Evolutionary conservation across 1,284 basidiomycete species (phyloP).

Genomic region (Rhizoctonia solani): DNA sequence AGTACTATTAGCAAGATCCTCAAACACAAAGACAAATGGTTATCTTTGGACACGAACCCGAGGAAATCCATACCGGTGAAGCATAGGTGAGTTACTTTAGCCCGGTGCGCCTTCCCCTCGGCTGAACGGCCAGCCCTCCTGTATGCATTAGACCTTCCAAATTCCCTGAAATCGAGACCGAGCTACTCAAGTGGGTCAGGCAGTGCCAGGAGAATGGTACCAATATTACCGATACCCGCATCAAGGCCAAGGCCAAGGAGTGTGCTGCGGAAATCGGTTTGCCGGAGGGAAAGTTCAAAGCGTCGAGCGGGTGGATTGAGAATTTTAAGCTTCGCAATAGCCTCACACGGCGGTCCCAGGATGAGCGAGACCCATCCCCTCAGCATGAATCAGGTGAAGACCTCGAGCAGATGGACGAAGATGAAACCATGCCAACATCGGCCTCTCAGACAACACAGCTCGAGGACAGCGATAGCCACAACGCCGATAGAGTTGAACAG

Average conservation of each 20-base stretch:
- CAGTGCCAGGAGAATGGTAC: constrained; percentile 56
- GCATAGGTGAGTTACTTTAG: constrained; percentile 60
- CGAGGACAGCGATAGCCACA: constrained; percentile 6
- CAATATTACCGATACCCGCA: constrained; percentile 68
- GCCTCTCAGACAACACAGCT: constrained; percentile 8
- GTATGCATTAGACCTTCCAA: constrained; percentile 62
- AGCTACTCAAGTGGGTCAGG: constrained; percentile 64
- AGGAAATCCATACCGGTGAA: constrained; percentile 59
- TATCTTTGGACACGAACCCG: constrained; percentile 61
- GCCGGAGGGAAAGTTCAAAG: constrained; percentile 79
- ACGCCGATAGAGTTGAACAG: not conserved
- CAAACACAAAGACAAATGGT: constrained; percentile 81
- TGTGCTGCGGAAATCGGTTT: constrained; percentile 63
- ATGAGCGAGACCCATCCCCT: not conserved
- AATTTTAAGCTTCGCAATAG: constrained; percentile 84
- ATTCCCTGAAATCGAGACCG: constrained; percentile 75
- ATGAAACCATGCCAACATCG: not conserved
- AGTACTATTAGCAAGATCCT: constrained; percentile 94
- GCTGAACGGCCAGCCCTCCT: constrained; percentile 15
- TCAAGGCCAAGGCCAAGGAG: constrained; percentile 72
- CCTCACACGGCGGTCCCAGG: constrained; percentile 22
- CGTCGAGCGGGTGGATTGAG: constrained; percentile 87
- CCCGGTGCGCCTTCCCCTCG: not conserved
- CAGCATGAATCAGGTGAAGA: constrained; percentile 2
- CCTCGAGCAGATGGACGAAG: constrained; percentile 21